These are phyloP conservation scores for Chytriomyces confervae DNA, from an alignment of 192 early-diverging fungal species.

Conservation along the genomic window DNA sequence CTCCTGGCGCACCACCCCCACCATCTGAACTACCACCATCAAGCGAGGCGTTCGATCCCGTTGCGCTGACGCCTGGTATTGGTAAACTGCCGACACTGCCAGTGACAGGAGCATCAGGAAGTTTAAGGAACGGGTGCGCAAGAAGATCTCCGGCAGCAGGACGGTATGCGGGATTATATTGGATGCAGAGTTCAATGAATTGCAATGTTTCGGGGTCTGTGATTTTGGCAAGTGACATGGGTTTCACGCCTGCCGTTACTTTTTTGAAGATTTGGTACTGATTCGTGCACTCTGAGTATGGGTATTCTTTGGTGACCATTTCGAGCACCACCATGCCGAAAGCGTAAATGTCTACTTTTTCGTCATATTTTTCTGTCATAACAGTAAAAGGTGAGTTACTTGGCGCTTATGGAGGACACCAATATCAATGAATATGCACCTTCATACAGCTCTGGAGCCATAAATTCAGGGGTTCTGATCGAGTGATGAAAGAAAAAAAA, in stretches of 20 bases:
- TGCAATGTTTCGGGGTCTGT: slow-evolving; percentile 65
- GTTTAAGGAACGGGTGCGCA: slow-evolving; percentile 50
- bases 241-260: slow-evolving; percentile 77
- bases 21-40: neutral
- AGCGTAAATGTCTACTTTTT: slow-evolving; percentile 89
- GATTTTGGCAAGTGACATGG: slow-evolving; percentile 67
- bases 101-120: slow-evolving; percentile 4
- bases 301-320: slow-evolving; percentile 82
- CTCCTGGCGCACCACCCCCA: neutral
- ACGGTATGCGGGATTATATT: slow-evolving; percentile 53
- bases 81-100: neutral
- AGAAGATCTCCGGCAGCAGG: slow-evolving; percentile 58
- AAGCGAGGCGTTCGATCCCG: neutral
- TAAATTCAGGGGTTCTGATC: slow-evolving; percentile 79
- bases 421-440: slow-evolving; percentile 27
- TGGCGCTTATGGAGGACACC: neutral
- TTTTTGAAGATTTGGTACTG: slow-evolving; percentile 85
- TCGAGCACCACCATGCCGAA: slow-evolving; percentile 77
- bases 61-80: neutral
- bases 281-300: slow-evolving; percentile 84
- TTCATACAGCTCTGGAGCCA: slow-evolving; percentile 91
- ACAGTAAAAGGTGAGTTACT: neutral
- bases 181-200: slow-evolving; percentile 74
- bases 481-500: slow-evolving; percentile 24
- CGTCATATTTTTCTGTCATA: slow-evolving; percentile 70